These are phyloP conservation scores for Termitomyces sp. DNA, from an alignment of 768 basidiomycete genomes.

Conservation along the genomic window DNA sequence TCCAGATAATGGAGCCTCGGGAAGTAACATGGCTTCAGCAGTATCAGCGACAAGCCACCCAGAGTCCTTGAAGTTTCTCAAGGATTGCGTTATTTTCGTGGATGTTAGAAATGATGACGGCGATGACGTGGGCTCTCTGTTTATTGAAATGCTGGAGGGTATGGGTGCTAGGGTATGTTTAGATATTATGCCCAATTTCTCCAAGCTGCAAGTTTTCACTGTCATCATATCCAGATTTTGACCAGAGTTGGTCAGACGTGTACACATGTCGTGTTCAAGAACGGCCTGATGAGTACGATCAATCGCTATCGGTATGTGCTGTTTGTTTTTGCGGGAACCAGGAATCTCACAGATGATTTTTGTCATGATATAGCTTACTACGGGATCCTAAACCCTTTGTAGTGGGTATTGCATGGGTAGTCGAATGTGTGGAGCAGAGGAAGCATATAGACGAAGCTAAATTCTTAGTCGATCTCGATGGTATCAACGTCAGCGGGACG, in stretches of 20 bases:
- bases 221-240: slow-evolving; percentile 43
- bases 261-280: slow-evolving; percentile 86
- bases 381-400: slow-evolving; percentile 70
- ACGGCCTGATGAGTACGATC: slow-evolving; percentile 73
- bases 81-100: slow-evolving; percentile 78
- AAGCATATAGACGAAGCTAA: slow-evolving; percentile 60
- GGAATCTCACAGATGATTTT: neutral
- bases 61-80: slow-evolving; percentile 53
- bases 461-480: slow-evolving; percentile 66
- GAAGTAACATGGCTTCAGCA: slow-evolving; percentile 21
- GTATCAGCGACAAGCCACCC: slow-evolving; percentile 24
- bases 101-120: slow-evolving; percentile 86
- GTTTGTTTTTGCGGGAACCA: neutral
- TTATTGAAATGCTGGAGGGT: slow-evolving; percentile 77
- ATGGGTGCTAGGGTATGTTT: slow-evolving; percentile 73
- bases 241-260: slow-evolving; percentile 68
- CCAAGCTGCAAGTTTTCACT: neutral
- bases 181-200: neutral
- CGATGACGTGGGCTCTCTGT: slow-evolving; percentile 76
- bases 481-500: slow-evolving; percentile 53
- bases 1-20: slow-evolving; percentile 15
- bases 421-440: slow-evolving; percentile 76
- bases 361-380: slow-evolving; percentile 42
- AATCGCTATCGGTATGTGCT: slow-evolving; percentile 61
- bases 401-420: slow-evolving; percentile 88